A percentile compares a stretch with the other conserved stretches of the same genome.
These are phyloP conservation scores for Mycena epipterygia DNA, from an alignment of 768 basidiomycete species.

Conservation along the genomic window DNA sequence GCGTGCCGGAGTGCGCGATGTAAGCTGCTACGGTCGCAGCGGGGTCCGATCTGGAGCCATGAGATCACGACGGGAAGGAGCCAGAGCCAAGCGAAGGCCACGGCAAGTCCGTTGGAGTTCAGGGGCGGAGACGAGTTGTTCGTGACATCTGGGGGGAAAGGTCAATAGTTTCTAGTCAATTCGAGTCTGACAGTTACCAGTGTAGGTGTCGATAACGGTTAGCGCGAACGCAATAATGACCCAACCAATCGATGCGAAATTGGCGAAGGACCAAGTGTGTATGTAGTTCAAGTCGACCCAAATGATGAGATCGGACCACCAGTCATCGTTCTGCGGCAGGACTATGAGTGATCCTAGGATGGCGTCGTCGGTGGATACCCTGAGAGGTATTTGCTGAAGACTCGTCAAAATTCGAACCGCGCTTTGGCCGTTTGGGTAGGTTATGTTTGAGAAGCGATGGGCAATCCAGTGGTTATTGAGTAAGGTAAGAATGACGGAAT, in stretches of 20 bases:
- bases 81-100: conserved; percentile 44
- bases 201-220: conserved; percentile 25
- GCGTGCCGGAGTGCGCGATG: conserved; percentile 44
- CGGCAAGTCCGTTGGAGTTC: conserved; percentile 52
- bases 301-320: conserved; percentile 19
- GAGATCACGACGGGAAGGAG: conserved; percentile 38
- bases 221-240: conserved; percentile 20
- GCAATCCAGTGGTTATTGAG: conserved; percentile 16
- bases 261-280: conserved; percentile 47
- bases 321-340: conserved; percentile 26
- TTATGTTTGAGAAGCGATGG: conserved; percentile 11
- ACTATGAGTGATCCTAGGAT: conserved; percentile 29
- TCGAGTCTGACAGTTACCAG: not conserved
- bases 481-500: conserved; percentile 17
- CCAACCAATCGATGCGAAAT: conserved; percentile 23
- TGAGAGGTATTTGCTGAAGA: conserved; percentile 17
- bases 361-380: not conserved
- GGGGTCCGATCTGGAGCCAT: conserved; percentile 57
- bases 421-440: conserved; percentile 10
- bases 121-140: conserved; percentile 25
- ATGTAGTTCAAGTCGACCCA: conserved; percentile 34
- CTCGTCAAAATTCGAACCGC: conserved; percentile 2
- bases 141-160: conserved; percentile 23
- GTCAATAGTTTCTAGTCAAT: not conserved
- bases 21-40: conserved; percentile 51